Evolutionary conservation across 1,139 yeast species (phyloP), one percentile per base, ranked within the genome.

Genomic region (Pichia sp.): DNA sequence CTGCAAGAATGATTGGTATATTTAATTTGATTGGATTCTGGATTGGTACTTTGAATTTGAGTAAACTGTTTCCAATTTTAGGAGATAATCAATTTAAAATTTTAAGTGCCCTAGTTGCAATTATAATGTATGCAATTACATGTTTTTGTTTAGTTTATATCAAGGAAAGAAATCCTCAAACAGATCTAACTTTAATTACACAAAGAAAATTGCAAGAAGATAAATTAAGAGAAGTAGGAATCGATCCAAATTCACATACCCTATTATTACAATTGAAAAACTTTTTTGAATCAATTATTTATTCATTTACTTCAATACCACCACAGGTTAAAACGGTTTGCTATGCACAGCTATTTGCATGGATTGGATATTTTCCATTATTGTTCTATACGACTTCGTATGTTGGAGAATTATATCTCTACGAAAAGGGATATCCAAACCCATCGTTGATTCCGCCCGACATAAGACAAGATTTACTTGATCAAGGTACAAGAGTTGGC

Each of bases 1-100:
- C 87, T 0, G 85, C 87, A 3, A 63, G 86, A 43, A 76, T 82
- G 74, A 78, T 82, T 49, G 80, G 82, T 0, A 65, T 67, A 2
- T 81, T 82, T 49, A 80, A 79, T 51, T 69, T 79, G 20, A 53
- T 73, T 25, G 82, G 83, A 1, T 79, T 76, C 56, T 69, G 72
- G 55, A 56, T 76, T 20, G 72, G 75, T 4, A 74, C 82, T 1
- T 60, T 73, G 27, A 64, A 78, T 40, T 65, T 77, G n/a, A 51
- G 59, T 0, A 47, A 61, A 7, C 43, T 66, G 1, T 60, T 71
- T 20, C 62, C 67, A 3, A 58, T 62, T 47, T 53, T 77, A 2
- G 79, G 80, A 1, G 61, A 68, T 49, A 67, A 76, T 2, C 84
- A 79, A 54, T 71, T 79, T 56, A 74, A 77, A 55, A 70, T 73